A percentile compares a stretch with the other conserved stretches of the same genome.
Conservation (phyloP, 352 stramenopile species). For the Phytophthora podocarpi region DNA sequence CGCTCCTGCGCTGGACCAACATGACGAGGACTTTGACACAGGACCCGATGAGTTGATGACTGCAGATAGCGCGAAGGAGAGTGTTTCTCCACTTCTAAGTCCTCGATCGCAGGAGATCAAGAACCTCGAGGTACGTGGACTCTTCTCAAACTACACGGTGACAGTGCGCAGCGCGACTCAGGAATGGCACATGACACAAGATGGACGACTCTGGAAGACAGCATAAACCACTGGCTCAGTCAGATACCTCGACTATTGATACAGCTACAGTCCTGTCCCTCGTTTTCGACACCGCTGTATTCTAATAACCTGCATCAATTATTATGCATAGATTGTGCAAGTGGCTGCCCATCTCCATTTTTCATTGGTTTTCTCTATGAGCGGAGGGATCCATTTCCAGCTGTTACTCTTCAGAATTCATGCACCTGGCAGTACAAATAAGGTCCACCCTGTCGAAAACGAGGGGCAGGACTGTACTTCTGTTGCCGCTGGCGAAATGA, state of each 20-base stretch:
- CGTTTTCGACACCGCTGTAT: no score
- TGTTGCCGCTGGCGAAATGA: no score
- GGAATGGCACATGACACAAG: constrained; percentile 54
- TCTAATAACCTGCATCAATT: no score
- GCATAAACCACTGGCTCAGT: constrained; percentile 2
- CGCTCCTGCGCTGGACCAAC: constrained; percentile 26
- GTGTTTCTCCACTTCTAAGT: constrained; percentile 14
- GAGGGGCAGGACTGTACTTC: no score
- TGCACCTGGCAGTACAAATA: no score
- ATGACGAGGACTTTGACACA: constrained; percentile 17
- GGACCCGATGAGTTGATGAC: not conserved
- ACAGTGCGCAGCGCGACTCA: constrained; percentile 44
- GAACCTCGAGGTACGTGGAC: constrained; percentile 20
- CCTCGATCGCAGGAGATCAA: constrained; percentile 27
- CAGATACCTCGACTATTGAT: not conserved
- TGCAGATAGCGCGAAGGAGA: not conserved
- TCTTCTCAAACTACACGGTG: constrained; percentile 43
- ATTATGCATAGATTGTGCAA: no score
- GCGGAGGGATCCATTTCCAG: no score
- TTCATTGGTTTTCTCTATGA: no score
- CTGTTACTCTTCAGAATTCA: no score
- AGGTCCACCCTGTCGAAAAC: no score
- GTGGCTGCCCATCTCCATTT: no score
- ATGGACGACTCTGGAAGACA: constrained; percentile 42
- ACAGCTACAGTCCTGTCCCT: no score